Evolutionary conservation across 441 rosid genomes (phyloP), one percentile per base, ranked within the genome.

Genomic region (Erodium texanum): DNA sequence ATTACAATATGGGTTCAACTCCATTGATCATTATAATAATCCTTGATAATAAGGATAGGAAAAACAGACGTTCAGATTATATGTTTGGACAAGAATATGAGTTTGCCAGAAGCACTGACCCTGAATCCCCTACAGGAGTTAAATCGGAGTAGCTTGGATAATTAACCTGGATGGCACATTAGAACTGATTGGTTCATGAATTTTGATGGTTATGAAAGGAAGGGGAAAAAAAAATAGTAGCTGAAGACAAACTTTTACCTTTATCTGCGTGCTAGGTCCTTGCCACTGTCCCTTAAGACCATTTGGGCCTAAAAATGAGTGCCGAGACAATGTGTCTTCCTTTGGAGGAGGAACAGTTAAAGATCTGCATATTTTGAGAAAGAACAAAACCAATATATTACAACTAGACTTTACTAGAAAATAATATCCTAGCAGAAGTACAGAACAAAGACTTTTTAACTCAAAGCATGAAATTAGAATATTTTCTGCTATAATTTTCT

Each of bases 271-370:
- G 62, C 78, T 86, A 74, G 99, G 98, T 66, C 87, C 96, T 77
- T 50, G 83, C 98, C 97, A 86, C 70, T 90, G 94, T 19, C 91
- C 88, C 59, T 54, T 79, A 78, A 94, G 90, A 82, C 99, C 98
- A 71, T 81, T 83, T 71, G 98, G 97, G 54, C 99, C 98, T 43
- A 92, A 78, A 74, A 95, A 77, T 64, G 97, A 90, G 85, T 95
- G 99, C 76, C 96, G 87, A 61, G 97, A 90, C 70, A 95, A 80
- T 52, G 99, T 92, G 74, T 89, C 99, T 80, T 88, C 77, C 76
- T 89, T 92, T 41, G 97, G 97, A 75, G 73, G 82, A 36, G 90
- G 90, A 48, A 83, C 71, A 76, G 82, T 81, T 73, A 92, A 63
- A 74, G 93, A 86, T 71, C 99, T 92, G 90, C 82, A 80, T 16